phyloP scores from a whole-genome alignment of 2,329 filamentous ascomycete species.

The Penicillium sp. region DNA sequence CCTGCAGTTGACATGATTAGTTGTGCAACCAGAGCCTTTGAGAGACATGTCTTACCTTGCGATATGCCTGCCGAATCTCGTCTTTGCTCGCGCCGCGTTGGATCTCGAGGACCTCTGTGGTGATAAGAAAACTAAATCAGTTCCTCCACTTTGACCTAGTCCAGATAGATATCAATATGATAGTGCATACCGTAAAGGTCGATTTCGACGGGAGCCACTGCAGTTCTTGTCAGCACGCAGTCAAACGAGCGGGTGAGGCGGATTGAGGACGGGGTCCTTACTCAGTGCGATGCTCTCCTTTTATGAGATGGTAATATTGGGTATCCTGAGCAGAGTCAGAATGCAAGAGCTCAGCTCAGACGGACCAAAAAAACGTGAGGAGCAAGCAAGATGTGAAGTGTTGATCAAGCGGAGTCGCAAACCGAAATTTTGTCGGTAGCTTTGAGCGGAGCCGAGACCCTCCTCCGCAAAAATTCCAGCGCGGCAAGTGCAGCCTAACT shows the following conservation, averaged over 20 bases:
- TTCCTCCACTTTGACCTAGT: background rate
- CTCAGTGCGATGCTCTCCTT: constrained; percentile 2
- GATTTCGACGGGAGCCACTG: constrained; percentile 42
- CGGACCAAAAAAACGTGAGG: background rate
- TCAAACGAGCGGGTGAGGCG: background rate
- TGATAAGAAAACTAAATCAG: constrained; percentile 6
- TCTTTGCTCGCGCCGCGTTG: constrained; percentile 68
- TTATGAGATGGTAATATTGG: background rate
- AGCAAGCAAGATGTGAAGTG: constrained; percentile 1
- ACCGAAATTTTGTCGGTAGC: constrained; percentile 25
- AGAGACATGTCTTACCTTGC: constrained; percentile 64
- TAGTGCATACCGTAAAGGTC: constrained; percentile 60
- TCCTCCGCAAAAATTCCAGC: constrained; percentile 20
- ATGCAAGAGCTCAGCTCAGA: background rate
- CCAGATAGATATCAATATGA: background rate
- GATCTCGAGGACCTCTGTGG: constrained; percentile 73
- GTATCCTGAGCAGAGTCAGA: background rate
- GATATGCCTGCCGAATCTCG: constrained; percentile 93
- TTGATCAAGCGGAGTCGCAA: constrained; percentile 14
- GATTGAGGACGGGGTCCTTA: constrained; percentile 1
- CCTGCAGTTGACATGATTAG: constrained; percentile 49
- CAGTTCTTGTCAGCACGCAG: constrained; percentile 19
- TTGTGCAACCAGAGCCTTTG: background rate
- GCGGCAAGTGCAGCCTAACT: background rate
- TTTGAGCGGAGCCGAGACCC: constrained; percentile 20